A percentile compares a stretch with the other conserved stretches of the same genome.
Conservation (phyloP, 805 yeast genomes). For the Ogataea corticis region DNA sequence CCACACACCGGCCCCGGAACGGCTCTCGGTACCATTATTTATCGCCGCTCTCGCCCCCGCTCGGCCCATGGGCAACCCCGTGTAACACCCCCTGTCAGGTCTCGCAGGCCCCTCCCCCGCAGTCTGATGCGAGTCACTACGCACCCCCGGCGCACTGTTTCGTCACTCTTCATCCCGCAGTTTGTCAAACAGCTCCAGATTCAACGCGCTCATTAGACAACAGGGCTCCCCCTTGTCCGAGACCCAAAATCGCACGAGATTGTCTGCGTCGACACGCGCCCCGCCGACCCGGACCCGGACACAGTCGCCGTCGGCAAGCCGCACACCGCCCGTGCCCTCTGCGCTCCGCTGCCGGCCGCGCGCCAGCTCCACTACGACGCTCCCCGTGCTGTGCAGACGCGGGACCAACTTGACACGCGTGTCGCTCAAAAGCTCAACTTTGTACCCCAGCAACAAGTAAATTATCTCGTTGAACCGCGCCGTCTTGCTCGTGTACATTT, state of each 20-base stretch:
- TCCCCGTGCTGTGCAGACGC: conserved; percentile 23
- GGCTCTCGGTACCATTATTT: background rate
- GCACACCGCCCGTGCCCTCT: conserved; percentile 7
- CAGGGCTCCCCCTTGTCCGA: conserved; percentile 68
- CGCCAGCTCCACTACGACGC: conserved; percentile 23
- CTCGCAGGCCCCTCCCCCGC: conserved; percentile 10
- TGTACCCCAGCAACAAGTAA: conserved; percentile 68
- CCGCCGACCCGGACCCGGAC: conserved; percentile 23
- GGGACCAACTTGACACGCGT: conserved; percentile 51
- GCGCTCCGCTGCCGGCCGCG: conserved; percentile 7
- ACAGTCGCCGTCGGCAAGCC: conserved; percentile 10
- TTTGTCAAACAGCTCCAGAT: conserved; percentile 60
- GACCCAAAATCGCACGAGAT: conserved; percentile 66
- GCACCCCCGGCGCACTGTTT: conserved; percentile 4
- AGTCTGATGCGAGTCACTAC: background rate
- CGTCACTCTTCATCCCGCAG: conserved; percentile 4
- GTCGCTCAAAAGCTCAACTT: conserved; percentile 63
- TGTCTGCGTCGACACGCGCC: conserved; percentile 51
- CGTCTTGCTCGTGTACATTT: conserved; percentile 65
- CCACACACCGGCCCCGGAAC: background rate
- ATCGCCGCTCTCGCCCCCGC: background rate
- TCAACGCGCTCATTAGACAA: conserved; percentile 75
- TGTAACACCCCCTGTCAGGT: conserved; percentile 1
- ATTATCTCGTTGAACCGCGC: conserved; percentile 68
- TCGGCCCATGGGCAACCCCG: conserved; percentile 7